Conservation (phyloP, 179 eudicot genomes). For the Spergularia azorica region DNA sequence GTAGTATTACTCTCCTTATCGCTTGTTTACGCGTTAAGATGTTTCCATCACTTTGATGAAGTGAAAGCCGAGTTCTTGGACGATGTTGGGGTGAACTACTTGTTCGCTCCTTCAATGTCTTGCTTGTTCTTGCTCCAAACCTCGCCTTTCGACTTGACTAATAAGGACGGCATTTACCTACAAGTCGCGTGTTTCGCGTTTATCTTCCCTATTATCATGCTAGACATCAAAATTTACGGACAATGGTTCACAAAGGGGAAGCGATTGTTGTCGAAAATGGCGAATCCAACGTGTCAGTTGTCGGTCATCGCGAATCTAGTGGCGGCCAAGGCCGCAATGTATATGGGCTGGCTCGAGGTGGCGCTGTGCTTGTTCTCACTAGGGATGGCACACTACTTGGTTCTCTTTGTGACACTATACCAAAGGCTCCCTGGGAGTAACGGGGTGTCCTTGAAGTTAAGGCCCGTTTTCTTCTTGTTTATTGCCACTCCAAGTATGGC, state of each 20-base stretch:
- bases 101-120: slow-evolving; percentile 64
- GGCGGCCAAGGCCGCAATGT: slow-evolving; percentile 45
- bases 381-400: slow-evolving; percentile 65
- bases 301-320: slow-evolving; percentile 52
- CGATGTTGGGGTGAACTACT: slow-evolving; percentile 55
- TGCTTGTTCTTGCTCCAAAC: slow-evolving; percentile 51
- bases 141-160: slow-evolving; percentile 29
- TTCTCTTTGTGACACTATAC: slow-evolving; percentile 61
- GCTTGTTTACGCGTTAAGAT: slow-evolving; percentile 33
- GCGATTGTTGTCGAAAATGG: slow-evolving; percentile 45
- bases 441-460: slow-evolving; percentile 32
- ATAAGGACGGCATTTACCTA: slow-evolving; percentile 11
- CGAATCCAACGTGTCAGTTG: slow-evolving; percentile 51
- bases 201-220: slow-evolving; percentile 37
- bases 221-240: slow-evolving; percentile 55
- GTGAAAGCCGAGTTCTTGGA: slow-evolving; percentile 45
- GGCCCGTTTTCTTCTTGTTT: slow-evolving; percentile 57
- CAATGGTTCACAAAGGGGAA: slow-evolving; percentile 58
- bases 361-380: slow-evolving; percentile 50
- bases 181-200: slow-evolving; percentile 31
- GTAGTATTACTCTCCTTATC: slow-evolving; percentile 23
- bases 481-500: slow-evolving; percentile 63
- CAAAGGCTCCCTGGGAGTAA: slow-evolving; percentile 47
- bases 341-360: slow-evolving; percentile 55
- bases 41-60: slow-evolving; percentile 30